These are phyloP conservation scores for Aphanomyces euteiches DNA, from an alignment of 352 stramenopile genomes.

Conservation along the genomic window DNA sequence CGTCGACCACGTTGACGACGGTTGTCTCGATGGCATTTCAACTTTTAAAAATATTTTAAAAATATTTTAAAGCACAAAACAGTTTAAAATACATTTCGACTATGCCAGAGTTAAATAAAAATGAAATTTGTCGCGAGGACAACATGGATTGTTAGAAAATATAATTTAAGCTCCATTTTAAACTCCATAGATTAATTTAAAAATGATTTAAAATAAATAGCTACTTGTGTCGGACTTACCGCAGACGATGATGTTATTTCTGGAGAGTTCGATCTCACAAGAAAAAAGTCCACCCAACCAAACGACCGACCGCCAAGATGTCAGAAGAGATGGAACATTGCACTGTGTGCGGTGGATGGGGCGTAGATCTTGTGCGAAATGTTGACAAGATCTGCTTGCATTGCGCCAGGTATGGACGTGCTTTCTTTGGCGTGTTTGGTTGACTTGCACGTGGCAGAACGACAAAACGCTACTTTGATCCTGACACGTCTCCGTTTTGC, in stretches of 20 bases:
- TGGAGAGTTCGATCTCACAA: conserved; percentile 3
- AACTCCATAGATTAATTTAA: no score
- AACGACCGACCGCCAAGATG: background rate
- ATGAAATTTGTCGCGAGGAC: no score
- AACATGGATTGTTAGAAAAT: no score
- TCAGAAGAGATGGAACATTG: conserved; percentile 34
- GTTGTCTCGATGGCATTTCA: no score
- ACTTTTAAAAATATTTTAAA: no score
- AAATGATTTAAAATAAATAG: no score
- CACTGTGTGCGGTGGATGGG: conserved; percentile 62
- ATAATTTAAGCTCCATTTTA: no score
- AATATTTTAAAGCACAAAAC: no score
- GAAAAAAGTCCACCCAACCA: background rate
- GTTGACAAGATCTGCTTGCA: conserved; percentile 66
- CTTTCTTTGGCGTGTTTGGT: background rate
- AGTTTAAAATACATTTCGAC: no score
- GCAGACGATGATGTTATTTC: background rate
- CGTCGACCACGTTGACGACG: no score
- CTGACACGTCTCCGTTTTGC: conserved; percentile 59
- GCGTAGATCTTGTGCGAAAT: conserved; percentile 65
- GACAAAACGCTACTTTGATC: conserved; percentile 76
- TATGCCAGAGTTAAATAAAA: no score
- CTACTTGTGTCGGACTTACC: background rate
- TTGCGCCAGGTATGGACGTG: conserved; percentile 50
- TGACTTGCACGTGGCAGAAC: conserved; percentile 32